phyloP scores from a whole-genome alignment of 2,329 filamentous ascomycete genomes.

The Xylariaceae sp. region DNA sequence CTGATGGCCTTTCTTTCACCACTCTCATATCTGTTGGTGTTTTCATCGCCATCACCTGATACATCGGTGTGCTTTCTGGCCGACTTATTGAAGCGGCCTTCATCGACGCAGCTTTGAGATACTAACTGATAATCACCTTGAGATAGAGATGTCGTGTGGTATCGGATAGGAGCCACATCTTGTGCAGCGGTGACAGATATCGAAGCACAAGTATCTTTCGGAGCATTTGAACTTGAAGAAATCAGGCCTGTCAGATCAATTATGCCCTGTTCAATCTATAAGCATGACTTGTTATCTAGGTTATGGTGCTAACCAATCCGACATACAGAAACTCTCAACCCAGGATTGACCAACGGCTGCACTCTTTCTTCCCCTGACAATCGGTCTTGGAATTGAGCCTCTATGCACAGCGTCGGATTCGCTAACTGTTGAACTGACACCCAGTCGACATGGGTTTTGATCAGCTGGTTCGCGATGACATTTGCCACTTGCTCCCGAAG shows the following conservation, averaged over 20 bases:
- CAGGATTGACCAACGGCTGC: constrained; percentile 2
- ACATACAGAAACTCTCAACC: constrained; percentile 18
- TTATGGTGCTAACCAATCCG: background rate
- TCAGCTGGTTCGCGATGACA: constrained; percentile 16
- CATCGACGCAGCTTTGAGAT: too few species aligned
- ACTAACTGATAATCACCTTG: too few species aligned
- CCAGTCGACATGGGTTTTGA: constrained; percentile 17
- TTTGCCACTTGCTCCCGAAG: constrained; percentile 16
- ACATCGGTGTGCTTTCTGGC: background rate
- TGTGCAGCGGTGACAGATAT: too few species aligned
- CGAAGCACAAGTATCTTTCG: background rate
- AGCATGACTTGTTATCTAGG: background rate
- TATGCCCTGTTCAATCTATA: constrained; percentile 8
- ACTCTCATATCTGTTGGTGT: constrained; percentile 2
- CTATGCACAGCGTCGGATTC: constrained; percentile 16
- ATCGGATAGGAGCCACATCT: too few species aligned
- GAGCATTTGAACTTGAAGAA: constrained; percentile 3
- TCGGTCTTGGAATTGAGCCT: constrained; percentile 16
- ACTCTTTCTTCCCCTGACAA: background rate
- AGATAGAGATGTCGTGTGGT: background rate
- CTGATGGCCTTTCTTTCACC: constrained; percentile 40
- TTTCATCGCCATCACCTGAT: background rate
- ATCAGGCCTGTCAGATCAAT: constrained; percentile 14
- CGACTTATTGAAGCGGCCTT: too few species aligned
- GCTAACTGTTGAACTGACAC: constrained; percentile 9